Evolutionary conservation across 1,139 yeast species (phyloP).

Genomic region (Sugiyamaella pinicola): DNA sequence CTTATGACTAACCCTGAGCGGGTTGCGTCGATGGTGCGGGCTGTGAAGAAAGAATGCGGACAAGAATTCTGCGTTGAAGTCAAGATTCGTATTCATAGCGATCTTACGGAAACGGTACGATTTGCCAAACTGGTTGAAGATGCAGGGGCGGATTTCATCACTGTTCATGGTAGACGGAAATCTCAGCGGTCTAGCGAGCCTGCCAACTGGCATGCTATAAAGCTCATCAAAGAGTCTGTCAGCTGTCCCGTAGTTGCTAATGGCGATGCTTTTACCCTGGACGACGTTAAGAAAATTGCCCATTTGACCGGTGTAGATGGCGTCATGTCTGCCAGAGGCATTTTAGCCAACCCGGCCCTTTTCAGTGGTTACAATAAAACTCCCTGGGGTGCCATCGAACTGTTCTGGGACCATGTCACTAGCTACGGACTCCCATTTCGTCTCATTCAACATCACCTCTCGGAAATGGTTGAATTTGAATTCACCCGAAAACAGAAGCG

Average conservation of each 20-base stretch:
- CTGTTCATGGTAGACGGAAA: conserved; percentile 91
- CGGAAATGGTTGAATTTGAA: conserved; percentile 74
- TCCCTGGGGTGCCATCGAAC: conserved; percentile 91
- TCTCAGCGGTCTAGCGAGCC: conserved; percentile 83
- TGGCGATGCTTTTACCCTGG: conserved; percentile 80
- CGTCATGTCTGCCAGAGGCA: conserved; percentile 93
- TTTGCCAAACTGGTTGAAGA: conserved; percentile 75
- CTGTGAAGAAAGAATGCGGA: conserved; percentile 77
- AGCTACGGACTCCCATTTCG: conserved; percentile 84
- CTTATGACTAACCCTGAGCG: conserved; percentile 81
- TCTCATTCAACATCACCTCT: conserved; percentile 81
- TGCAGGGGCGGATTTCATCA: conserved; percentile 91
- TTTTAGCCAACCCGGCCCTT: conserved; percentile 81
- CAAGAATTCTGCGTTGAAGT: conserved; percentile 75
- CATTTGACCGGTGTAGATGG: conserved; percentile 80
- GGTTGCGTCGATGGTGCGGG: conserved; percentile 80
- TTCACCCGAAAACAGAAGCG: conserved; percentile 58
- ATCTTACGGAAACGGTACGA: conserved; percentile 67
- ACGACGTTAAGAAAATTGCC: conserved; percentile 64
- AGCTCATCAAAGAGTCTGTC: conserved; percentile 60
- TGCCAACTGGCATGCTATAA: conserved; percentile 80
- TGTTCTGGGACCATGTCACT: conserved; percentile 75
- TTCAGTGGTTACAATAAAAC: conserved; percentile 72
- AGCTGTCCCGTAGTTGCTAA: conserved; percentile 82
- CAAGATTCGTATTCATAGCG: conserved; percentile 83